A percentile compares a stretch with the other conserved stretches of the same genome.
Conservation (phyloP, 2,329 filamentous ascomycete genomes). For the Alternaria incomplexa region DNA sequence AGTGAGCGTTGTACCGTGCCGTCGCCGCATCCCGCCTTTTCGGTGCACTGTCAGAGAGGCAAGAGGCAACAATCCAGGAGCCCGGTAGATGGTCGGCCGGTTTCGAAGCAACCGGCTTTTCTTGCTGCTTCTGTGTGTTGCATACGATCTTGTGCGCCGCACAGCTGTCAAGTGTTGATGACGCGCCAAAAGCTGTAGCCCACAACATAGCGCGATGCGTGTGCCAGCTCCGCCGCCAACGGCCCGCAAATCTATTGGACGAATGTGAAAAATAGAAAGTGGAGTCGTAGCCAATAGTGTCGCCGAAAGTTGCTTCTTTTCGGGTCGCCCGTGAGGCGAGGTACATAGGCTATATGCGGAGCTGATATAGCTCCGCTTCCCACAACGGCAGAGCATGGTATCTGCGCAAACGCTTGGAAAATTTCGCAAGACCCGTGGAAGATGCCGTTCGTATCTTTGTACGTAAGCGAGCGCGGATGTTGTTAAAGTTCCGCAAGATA, state of each 20-base stretch:
- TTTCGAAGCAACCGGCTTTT: background rate
- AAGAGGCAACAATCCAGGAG: constrained; percentile 11
- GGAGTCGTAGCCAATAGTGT: constrained; percentile 12
- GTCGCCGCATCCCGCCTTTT: constrained; percentile 5
- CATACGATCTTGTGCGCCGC: background rate
- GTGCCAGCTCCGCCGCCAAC: constrained; percentile 3
- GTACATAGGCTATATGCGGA: constrained; percentile 20
- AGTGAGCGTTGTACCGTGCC: constrained; percentile 11
- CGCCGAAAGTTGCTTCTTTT: constrained; percentile 6
- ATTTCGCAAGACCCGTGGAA: background rate
- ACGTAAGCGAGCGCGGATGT: background rate
- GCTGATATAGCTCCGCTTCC: constrained; percentile 19
- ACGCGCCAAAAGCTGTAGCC: background rate
- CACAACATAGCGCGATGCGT: background rate
- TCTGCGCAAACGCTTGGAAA: background rate
- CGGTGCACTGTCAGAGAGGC: constrained; percentile 2
- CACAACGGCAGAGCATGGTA: background rate
- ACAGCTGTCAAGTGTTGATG: background rate
- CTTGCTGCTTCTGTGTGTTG: background rate
- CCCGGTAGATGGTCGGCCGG: constrained; percentile 11
- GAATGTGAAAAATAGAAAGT: constrained; percentile 5
- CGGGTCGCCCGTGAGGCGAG: constrained; percentile 11
- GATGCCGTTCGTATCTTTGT: background rate
- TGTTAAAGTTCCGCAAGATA: background rate
- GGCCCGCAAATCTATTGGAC: constrained; percentile 9